A percentile compares a stretch with the other conserved stretches of the same genome.
Conservation (phyloP, 805 yeast genomes). For the Cyberlindnera euphorbiiphila region DNA sequence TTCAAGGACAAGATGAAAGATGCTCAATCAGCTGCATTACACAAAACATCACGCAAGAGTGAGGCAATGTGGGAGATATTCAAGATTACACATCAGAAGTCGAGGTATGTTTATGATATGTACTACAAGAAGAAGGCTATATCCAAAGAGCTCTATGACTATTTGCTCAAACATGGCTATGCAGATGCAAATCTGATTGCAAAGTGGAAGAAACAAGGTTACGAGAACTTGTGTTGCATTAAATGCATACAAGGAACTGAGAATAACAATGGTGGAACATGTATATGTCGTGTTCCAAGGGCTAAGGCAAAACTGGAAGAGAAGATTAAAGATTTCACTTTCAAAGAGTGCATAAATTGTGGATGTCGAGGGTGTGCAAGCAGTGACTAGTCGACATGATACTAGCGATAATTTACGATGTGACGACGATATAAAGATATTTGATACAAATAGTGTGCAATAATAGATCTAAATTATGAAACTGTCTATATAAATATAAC, state of each 20-base stretch:
- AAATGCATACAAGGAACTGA: conserved; percentile 66
- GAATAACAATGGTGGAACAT: conserved; percentile 61
- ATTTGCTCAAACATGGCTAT: conserved; percentile 62
- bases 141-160: conserved; percentile 63
- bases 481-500: no score
- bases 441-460: no score
- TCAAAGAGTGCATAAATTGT: conserved; percentile 67
- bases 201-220: conserved; percentile 82
- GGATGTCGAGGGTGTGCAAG: conserved; percentile 87
- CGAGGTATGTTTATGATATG: conserved; percentile 71
- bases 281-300: conserved; percentile 81
- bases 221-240: conserved; percentile 81
- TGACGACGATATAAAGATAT: no score
- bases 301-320: conserved; percentile 41
- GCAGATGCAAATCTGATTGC: conserved; percentile 73
- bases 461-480: no score
- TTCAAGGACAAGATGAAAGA: conserved; percentile 57
- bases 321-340: conserved; percentile 30
- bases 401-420: no score
- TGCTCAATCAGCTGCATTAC: conserved; percentile 37
- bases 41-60: conserved; percentile 43
- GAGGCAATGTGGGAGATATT: conserved; percentile 68
- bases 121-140: conserved; percentile 69
- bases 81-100: conserved; percentile 67
- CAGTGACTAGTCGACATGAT: conserved; percentile 57